These are phyloP conservation scores for Sclerotinia glacialis DNA, from an alignment of 2,329 filamentous ascomycete species.

Conservation along the genomic window DNA sequence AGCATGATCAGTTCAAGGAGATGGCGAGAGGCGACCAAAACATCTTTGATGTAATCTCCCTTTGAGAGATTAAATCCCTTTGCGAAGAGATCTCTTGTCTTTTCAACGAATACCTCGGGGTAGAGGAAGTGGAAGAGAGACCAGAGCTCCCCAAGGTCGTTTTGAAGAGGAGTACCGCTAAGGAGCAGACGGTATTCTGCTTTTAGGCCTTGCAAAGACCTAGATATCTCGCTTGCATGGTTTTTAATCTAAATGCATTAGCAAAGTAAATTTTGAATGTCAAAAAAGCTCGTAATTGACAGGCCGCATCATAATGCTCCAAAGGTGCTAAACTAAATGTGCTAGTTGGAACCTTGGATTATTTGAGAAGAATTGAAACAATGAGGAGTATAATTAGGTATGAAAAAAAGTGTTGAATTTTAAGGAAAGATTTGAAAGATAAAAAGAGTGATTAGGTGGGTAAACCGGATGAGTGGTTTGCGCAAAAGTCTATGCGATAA, in stretches of 20 bases:
- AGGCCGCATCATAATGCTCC: background rate
- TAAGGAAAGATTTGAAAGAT: background rate
- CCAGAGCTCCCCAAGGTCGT: slow-evolving; percentile 58
- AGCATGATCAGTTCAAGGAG: slow-evolving; percentile 59
- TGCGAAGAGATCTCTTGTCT: slow-evolving; percentile 51
- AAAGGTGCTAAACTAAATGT: background rate
- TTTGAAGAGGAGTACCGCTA: slow-evolving; percentile 54
- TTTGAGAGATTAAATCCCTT: slow-evolving; percentile 55
- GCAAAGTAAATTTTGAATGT: background rate
- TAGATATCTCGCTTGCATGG: slow-evolving; percentile 39
- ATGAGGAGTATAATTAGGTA: background rate
- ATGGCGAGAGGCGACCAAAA: slow-evolving; percentile 51
- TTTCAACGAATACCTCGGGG: slow-evolving; percentile 54
- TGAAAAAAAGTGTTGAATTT: background rate
- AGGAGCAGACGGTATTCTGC: slow-evolving; percentile 41
- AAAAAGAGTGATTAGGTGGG: background rate
- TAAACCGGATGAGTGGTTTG: background rate
- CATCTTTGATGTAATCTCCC: slow-evolving; percentile 51
- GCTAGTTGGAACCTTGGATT: background rate
- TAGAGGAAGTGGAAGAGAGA: slow-evolving; percentile 56
- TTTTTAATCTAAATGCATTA: slow-evolving; percentile 41
- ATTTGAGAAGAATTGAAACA: background rate
- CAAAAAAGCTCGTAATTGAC: background rate
- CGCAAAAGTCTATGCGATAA: background rate
- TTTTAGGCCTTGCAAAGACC: slow-evolving; percentile 38